These are phyloP conservation scores for Phlyctochytrium planicorne DNA, from an alignment of 192 early-diverging fungal genomes.

Conservation along the genomic window DNA sequence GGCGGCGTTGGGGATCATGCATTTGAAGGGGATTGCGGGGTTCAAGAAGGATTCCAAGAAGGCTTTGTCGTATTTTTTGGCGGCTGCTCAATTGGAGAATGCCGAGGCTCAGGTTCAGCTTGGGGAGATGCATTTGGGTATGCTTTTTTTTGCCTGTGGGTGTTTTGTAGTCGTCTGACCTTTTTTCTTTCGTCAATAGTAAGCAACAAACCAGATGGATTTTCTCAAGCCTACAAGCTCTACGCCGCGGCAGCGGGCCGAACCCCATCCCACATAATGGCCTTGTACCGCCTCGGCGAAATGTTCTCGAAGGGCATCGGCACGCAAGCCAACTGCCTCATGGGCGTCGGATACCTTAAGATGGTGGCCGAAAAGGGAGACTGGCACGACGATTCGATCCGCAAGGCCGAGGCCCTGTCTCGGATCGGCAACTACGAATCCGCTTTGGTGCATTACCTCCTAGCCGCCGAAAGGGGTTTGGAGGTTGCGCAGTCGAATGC, in stretches of 20 bases:
- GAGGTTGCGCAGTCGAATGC: conserved; percentile 87
- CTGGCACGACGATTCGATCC: conserved; percentile 57
- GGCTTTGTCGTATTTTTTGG: conserved; percentile 64
- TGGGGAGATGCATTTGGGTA: conserved; percentile 51
- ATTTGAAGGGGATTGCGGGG: conserved; percentile 61
- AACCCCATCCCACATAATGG: conserved; percentile 40
- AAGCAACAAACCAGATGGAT: conserved; percentile 24
- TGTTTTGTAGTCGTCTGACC: no score
- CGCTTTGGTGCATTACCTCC: conserved; percentile 71
- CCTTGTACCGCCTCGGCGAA: conserved; percentile 79
- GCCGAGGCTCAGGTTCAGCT: conserved; percentile 79
- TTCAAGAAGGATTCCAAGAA: conserved; percentile 46
- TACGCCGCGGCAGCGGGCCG: conserved; percentile 12
- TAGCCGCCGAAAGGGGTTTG: conserved; percentile 88
- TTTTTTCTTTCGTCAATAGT: no score
- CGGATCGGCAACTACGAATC: conserved; percentile 62
- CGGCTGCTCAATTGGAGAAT: conserved; percentile 69
- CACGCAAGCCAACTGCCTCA: conserved; percentile 54
- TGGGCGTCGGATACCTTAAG: conserved; percentile 63
- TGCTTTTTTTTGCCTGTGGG: conserved; percentile 1
- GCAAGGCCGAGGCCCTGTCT: conserved; percentile 10
- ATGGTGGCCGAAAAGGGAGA: conserved; percentile 80
- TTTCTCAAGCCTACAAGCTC: conserved; percentile 16
- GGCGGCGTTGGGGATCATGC: conserved; percentile 83
- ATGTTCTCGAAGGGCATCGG: conserved; percentile 59